Percentiles rank a stretch among this genome's conserved stretches.
phyloP scores from a whole-genome alignment of 768 basidiomycete genomes.

The Mycena sanguinolenta region DNA sequence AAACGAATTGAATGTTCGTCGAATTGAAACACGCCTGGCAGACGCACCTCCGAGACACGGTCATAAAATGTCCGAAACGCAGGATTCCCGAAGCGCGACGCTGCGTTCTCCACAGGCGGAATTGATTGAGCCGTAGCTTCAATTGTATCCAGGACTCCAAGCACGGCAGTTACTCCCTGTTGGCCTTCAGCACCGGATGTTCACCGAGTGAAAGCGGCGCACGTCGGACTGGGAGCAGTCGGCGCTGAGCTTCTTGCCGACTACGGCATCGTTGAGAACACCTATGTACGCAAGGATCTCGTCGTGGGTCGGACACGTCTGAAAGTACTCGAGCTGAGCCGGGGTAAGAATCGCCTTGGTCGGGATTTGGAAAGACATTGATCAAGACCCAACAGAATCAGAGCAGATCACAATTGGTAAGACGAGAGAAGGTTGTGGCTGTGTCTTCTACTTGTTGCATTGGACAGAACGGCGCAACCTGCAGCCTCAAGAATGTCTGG shows the following conservation, averaged over 20 bases:
- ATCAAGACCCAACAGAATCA: no score
- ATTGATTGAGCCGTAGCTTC: slow-evolving; percentile 75
- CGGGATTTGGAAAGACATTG: slow-evolving; percentile 62
- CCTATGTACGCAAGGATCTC: slow-evolving; percentile 80
- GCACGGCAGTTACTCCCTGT: slow-evolving; percentile 74
- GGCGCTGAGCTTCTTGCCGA: slow-evolving; percentile 83
- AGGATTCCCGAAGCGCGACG: slow-evolving; percentile 96
- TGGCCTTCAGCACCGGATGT: slow-evolving; percentile 20
- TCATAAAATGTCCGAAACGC: slow-evolving; percentile 96
- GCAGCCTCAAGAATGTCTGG: no score
- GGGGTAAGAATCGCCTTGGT: slow-evolving; percentile 82
- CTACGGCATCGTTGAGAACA: slow-evolving; percentile 78
- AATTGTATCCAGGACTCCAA: slow-evolving; percentile 75
- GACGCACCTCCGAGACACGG: slow-evolving; percentile 73
- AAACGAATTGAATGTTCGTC: neutral
- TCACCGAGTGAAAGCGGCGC: slow-evolving; percentile 43
- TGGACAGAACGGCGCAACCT: no score
- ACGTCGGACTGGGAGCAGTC: slow-evolving; percentile 71
- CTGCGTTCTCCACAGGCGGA: slow-evolving; percentile 90
- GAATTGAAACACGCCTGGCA: neutral
- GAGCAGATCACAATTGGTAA: no score
- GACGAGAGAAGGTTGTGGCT: no score
- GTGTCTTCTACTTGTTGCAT: no score
- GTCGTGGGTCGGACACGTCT: slow-evolving; percentile 76
- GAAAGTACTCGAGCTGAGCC: slow-evolving; percentile 86